phyloP scores from a whole-genome alignment of 129 eudicot species.

The Smallanthus sonchifolius region DNA sequence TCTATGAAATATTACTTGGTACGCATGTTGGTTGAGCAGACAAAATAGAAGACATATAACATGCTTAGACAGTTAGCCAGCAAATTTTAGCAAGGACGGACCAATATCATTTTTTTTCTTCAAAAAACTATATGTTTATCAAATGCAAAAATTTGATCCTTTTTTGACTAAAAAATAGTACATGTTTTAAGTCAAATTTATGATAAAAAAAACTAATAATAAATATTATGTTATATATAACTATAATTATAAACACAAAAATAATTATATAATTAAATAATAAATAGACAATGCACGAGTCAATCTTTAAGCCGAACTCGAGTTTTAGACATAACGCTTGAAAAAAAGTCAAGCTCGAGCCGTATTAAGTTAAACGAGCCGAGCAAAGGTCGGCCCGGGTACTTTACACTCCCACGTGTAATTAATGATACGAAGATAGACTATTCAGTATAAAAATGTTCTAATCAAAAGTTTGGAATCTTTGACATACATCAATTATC shows the following conservation, averaged over 20 bases:
- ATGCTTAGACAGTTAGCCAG: slow-evolving; percentile 35
- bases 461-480: neutral
- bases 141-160: neutral
- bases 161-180: neutral
- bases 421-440: neutral
- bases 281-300: too few relatives aligned
- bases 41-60: slow-evolving; percentile 21
- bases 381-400: neutral
- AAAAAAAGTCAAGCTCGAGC: neutral
- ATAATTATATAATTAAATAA: neutral
- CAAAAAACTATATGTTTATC: neutral
- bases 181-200: neutral
- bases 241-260: neutral
- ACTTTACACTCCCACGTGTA: neutral
- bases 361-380: neutral
- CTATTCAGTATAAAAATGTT: neutral
- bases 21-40: slow-evolving; percentile 32
- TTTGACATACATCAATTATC: neutral
- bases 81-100: slow-evolving; percentile 22
- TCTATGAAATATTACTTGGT: slow-evolving; percentile 4
- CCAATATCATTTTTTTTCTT: neutral
- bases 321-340: too few relatives aligned
- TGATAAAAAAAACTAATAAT: too few relatives aligned
- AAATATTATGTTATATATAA: neutral
- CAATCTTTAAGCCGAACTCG: too few relatives aligned